These are phyloP conservation scores for Coemansia sp. DNA, from an alignment of 192 early-diverging fungal species.

Conservation along the genomic window DNA sequence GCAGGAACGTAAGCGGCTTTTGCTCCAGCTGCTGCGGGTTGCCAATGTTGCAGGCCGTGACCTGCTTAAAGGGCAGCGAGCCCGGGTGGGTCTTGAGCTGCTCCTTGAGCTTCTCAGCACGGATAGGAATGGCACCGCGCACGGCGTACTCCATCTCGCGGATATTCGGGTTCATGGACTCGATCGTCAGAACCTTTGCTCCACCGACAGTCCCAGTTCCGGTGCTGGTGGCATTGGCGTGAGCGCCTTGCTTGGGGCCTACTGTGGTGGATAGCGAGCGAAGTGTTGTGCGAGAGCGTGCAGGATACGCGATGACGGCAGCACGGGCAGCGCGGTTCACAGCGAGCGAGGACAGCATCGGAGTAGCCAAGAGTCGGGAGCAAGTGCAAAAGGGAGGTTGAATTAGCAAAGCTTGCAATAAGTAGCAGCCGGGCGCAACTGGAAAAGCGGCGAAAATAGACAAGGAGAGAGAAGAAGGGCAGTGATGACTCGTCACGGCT, in stretches of 20 bases:
- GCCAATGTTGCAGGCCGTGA: conserved; percentile 87
- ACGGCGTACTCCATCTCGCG: conserved; percentile 90
- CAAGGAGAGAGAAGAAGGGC: neutral
- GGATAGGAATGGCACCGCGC: conserved; percentile 91
- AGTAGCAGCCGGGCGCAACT: neutral
- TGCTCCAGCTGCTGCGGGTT: conserved; percentile 90
- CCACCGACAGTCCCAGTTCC: neutral
- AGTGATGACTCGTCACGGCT: neutral
- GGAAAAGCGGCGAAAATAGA: neutral
- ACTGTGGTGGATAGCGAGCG: conserved; percentile 28
- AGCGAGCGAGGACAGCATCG: conserved; percentile 9
- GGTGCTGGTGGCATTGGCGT: neutral
- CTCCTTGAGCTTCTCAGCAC: conserved; percentile 76
- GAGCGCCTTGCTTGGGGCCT: conserved; percentile 17
- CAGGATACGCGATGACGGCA: neutral
- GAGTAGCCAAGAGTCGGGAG: neutral
- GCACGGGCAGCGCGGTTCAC: conserved; percentile 3
- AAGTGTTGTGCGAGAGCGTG: neutral
- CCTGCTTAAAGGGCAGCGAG: conserved; percentile 64
- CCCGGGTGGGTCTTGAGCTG: conserved; percentile 48
- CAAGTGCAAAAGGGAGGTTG: too few relatives aligned
- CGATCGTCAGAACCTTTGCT: conserved; percentile 66
- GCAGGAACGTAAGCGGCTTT: conserved; percentile 93
- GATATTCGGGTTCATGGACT: conserved; percentile 71
- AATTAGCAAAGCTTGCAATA: neutral